Percentiles rank a stretch among this genome's conserved stretches.
Evolutionary conservation across 2,329 filamentous ascomycete species (phyloP).

Genomic region (Orbilia oligospora): DNA sequence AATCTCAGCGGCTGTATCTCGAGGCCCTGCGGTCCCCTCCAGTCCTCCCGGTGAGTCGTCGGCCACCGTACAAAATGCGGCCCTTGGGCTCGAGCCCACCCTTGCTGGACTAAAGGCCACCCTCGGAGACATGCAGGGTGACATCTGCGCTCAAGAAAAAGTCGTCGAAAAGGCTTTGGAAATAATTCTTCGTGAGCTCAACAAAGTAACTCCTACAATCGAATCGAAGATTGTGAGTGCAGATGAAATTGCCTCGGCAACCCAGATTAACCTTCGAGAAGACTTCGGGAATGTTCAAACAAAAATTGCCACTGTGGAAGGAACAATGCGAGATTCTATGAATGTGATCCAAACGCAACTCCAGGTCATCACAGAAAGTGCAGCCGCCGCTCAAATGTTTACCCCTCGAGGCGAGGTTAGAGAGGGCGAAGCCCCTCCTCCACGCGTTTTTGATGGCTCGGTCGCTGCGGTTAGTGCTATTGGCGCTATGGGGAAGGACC

Average conservation of each 20-base stretch:
- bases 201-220: slow-evolving; percentile 42
- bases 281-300: slow-evolving; percentile 54
- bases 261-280: slow-evolving; percentile 34
- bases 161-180: slow-evolving; percentile 54
- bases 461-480: slow-evolving; percentile 72
- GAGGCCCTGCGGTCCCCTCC: slow-evolving; percentile 73
- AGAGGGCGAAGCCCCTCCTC: slow-evolving; percentile 27
- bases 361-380: slow-evolving; percentile 49
- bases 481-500: slow-evolving; percentile 78
- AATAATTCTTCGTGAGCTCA: slow-evolving; percentile 58
- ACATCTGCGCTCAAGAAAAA: slow-evolving; percentile 52
- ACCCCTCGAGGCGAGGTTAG: slow-evolving; percentile 11
- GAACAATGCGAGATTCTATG: slow-evolving; percentile 51
- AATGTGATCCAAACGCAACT: slow-evolving; percentile 57
- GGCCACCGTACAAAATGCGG: slow-evolving; percentile 86
- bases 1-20: slow-evolving; percentile 66
- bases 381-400: slow-evolving; percentile 42
- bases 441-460: slow-evolving; percentile 46
- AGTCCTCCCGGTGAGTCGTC: background rate
- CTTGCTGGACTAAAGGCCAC: slow-evolving; percentile 84
- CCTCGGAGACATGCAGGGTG: slow-evolving; percentile 74
- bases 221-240: slow-evolving; percentile 40
- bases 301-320: slow-evolving; percentile 42
- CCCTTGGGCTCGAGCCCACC: slow-evolving; percentile 89
- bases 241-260: slow-evolving; percentile 38